Conservation (phyloP, 352 stramenopile genomes). For the Pythium aphanidermatum region DNA sequence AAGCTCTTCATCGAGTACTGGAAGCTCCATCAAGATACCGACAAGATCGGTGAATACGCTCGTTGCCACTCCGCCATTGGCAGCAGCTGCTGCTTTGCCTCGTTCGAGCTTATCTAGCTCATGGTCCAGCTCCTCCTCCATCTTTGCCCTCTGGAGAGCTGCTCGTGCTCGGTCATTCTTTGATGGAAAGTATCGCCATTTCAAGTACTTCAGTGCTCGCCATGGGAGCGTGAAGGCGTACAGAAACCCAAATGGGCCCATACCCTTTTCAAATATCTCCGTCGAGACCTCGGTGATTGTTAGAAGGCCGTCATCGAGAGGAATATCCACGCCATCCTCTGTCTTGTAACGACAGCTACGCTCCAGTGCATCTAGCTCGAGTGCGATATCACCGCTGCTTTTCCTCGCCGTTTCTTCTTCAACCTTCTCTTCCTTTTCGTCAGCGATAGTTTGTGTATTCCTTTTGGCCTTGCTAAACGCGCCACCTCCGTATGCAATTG, state of each 20-base stretch:
- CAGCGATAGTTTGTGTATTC: constrained; percentile 7
- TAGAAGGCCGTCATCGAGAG: constrained; percentile 38
- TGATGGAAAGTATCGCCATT: constrained; percentile 44
- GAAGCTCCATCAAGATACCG: constrained; percentile 51
- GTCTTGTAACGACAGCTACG: constrained; percentile 33
- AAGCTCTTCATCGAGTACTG: constrained; percentile 64
- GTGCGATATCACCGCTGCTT: constrained; percentile 47
- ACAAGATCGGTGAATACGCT: constrained; percentile 46
- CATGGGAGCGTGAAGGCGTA: constrained; percentile 49
- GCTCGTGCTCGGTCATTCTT: constrained; percentile 14
- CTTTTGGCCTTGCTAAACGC: constrained; percentile 52
- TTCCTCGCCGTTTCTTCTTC: constrained; percentile 8
- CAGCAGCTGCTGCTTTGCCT: background rate
- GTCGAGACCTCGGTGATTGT: constrained; percentile 25
- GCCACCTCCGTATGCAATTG: constrained; percentile 68
- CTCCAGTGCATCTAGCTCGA: constrained; percentile 66
- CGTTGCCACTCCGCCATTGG: background rate
- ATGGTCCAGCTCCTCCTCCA: constrained; percentile 12
- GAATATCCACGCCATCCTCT: constrained; percentile 24
- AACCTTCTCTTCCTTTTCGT: constrained; percentile 9
- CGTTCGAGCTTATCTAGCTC: constrained; percentile 20
- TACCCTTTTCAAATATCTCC: constrained; percentile 43
- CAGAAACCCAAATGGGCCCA: constrained; percentile 65
- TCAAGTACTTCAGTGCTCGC: constrained; percentile 35
- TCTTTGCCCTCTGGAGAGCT: constrained; percentile 5